Percentiles rank a stretch among this genome's conserved stretches.
Evolutionary conservation across 1,284 basidiomycete species (phyloP).

Genomic region (Athelia sp.): DNA sequence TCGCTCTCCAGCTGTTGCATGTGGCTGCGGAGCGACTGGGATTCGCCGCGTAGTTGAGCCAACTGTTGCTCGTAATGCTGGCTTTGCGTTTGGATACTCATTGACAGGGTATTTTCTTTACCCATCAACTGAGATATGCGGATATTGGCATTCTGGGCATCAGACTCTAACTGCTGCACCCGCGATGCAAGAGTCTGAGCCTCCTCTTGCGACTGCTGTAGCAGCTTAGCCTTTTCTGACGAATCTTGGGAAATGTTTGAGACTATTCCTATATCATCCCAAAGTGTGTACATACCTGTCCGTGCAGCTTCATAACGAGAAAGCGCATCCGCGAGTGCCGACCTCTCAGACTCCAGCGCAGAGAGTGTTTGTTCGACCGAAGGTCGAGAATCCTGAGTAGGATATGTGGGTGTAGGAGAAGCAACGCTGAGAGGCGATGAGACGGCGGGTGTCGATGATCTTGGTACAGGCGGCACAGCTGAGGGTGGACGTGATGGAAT

Average conservation of each 20-base stretch:
- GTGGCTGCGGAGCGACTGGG: no score
- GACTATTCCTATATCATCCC: no score
- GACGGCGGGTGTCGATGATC: conserved; percentile 7
- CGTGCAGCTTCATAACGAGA: no score
- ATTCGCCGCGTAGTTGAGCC: no score
- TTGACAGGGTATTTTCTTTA: conserved; percentile 9
- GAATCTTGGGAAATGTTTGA: conserved; percentile 11
- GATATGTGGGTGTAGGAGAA: not conserved
- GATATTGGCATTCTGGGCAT: conserved; percentile 14
- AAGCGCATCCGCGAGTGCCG: not conserved
- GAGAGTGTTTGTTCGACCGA: not conserved
- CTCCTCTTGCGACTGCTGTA: conserved; percentile 12
- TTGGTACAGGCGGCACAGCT: conserved; percentile 2
- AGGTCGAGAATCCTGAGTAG: not conserved
- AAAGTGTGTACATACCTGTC: no score
- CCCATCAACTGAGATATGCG: conserved; percentile 15
- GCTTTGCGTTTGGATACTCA: conserved; percentile 25
- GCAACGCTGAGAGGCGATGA: conserved; percentile 5
- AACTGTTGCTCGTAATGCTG: no score
- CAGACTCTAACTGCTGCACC: conserved; percentile 14
- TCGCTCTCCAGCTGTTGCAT: no score
- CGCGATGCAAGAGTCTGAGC: conserved; percentile 6
- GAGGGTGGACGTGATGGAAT: conserved; percentile 15
- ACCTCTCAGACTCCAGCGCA: not conserved
- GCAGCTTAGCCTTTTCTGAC: conserved; percentile 12